These are phyloP conservation scores for Cladosporium sp. DNA, from an alignment of 2,329 filamentous ascomycete genomes.

Conservation along the genomic window DNA sequence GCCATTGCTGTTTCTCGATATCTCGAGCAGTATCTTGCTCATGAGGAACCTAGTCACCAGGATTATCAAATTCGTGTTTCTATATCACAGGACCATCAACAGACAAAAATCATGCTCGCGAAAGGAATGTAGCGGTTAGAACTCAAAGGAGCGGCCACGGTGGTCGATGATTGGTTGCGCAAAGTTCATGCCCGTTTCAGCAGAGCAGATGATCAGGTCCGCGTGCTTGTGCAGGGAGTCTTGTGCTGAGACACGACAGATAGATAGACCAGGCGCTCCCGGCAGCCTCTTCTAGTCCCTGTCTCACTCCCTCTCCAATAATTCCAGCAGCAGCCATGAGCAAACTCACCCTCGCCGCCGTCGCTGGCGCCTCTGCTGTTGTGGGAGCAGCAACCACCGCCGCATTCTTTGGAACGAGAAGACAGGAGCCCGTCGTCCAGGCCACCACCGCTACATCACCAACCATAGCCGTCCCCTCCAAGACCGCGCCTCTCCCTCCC, in stretches of 20 bases:
- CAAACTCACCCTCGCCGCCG: slow-evolving; percentile 53
- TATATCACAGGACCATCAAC: neutral
- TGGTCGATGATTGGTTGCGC: slow-evolving; percentile 12
- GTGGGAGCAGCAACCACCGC: slow-evolving; percentile 53
- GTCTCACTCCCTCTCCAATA: neutral
- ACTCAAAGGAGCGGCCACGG: neutral
- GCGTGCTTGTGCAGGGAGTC: neutral
- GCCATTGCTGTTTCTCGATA: neutral
- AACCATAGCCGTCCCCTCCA: slow-evolving; percentile 27
- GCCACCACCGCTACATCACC: slow-evolving; percentile 42
- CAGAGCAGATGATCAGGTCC: slow-evolving; percentile 14
- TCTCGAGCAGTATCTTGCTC: neutral
- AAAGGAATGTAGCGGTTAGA: neutral
- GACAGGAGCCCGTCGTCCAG: slow-evolving; percentile 29
- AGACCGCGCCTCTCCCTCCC: slow-evolving; percentile 34
- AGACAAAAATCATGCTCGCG: neutral
- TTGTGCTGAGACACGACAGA: neutral
- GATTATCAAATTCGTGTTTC: neutral
- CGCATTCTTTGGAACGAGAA: slow-evolving; percentile 46
- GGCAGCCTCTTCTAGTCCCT: neutral
- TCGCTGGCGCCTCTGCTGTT: slow-evolving; percentile 52
- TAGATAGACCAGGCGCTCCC: neutral
- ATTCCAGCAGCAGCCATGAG: slow-evolving; percentile 43
- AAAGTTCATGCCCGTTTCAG: neutral
- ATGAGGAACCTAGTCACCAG: neutral